A percentile compares a stretch with the other conserved stretches of the same genome.
phyloP scores from a whole-genome alignment of 179 eudicot genomes.

The Spinacia oleracea region DNA sequence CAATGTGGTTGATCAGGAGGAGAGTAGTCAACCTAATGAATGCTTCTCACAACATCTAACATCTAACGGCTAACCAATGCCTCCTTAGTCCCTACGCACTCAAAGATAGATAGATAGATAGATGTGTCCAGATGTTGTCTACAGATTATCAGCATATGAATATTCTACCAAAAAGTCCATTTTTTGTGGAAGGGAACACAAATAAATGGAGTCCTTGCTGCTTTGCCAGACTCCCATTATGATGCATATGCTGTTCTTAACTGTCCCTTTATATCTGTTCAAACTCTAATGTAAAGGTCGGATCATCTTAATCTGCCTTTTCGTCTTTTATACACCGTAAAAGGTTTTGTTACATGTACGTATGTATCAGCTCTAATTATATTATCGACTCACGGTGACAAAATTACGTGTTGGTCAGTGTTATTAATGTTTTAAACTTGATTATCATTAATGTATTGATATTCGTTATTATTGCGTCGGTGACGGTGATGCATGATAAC shows the following conservation, averaged over 20 bases:
- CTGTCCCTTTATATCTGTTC: no score
- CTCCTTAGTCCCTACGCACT: neutral
- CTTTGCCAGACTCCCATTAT: neutral
- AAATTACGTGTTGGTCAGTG: no score
- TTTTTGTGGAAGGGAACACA: neutral
- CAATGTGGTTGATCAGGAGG: no score
- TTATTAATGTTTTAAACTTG: no score
- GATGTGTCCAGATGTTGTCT: conserved; percentile 5
- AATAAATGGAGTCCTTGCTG: conserved; percentile 7
- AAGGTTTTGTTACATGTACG: no score
- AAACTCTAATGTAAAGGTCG: no score
- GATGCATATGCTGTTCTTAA: neutral
- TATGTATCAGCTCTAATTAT: no score
- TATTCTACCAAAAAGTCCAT: conserved; percentile 8
- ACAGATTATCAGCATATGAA: conserved; percentile 8
- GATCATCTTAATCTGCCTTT: neutral
- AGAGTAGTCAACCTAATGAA: conserved; percentile 10
- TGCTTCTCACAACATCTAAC: conserved; percentile 26
- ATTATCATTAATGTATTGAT: neutral
- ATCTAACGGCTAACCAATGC: conserved; percentile 30
- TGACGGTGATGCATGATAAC: no score
- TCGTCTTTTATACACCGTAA: no score
- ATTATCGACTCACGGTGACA: no score
- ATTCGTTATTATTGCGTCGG: neutral
- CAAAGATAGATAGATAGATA: neutral